Base-by-base conservation (phyloP, 805 yeast species). In the Middelhovenomyces tepae region DNA sequence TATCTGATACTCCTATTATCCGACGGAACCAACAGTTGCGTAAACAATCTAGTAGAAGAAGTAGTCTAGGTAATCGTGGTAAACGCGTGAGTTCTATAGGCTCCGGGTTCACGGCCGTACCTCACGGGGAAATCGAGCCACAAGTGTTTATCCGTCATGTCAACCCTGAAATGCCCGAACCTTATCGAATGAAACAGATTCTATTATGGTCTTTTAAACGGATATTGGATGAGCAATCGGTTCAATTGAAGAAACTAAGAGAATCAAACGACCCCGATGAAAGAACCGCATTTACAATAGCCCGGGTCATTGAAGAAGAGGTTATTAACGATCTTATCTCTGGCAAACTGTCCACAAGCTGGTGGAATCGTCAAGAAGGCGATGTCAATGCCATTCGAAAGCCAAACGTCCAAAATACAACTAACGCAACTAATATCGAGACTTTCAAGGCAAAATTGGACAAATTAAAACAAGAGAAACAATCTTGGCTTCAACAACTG, bases 21-120 rank as follows among this genome's bases (percentile, higher is more conserved):
- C 49, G 52, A 31, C 45, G 59, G 42, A 60, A 60, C 40, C 56
- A 62, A 33, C 50, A 54, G 31, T 28, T 55, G 20, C 45, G 62
- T 16, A 47, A 39, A 27, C 34, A 42, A 30, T 46, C 39, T 5
- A 34, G 39, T 16, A 37, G 54, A 16, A 37, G 54, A 8, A 48
- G 53, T 16, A 38, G 52, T 32, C 43, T 49, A 25, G 56, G 54
- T 28, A 59, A 48, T 34, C 59, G 91, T 21, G 91, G 91, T 5
- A 78, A 77, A 46, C 56, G 91, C 18, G 71, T 76, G 2, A 79
- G 82, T 48, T 76, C 86, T 0, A 69, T 80, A 5, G 86, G 87
- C 2, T 78, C 77, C 47, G 89, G 87, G 2, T 73, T 73, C 44
- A 64, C 41, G 5, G 51, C 49, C 0, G 68, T 67, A 19, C 87